These are phyloP conservation scores for Aspergillus fumigatiaffinis DNA, from an alignment of 2,329 filamentous ascomycete genomes.

Conservation along the genomic window DNA sequence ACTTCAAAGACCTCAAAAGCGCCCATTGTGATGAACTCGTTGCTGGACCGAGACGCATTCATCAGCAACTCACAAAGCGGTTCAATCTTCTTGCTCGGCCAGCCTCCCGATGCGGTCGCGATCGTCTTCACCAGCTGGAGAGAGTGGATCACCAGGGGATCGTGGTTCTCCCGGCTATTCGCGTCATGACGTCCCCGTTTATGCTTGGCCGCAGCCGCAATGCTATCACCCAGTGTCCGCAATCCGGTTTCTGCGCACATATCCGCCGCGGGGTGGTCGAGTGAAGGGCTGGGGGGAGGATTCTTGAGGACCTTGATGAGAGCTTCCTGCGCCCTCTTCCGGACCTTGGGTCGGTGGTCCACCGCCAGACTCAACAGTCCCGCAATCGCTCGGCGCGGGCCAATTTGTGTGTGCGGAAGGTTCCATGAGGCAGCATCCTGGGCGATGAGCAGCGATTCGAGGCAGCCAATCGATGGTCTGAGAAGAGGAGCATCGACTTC, in stretches of 20 bases:
- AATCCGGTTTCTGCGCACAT: conserved; percentile 93
- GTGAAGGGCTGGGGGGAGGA: conserved; percentile 82
- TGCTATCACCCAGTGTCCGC: conserved; percentile 67
- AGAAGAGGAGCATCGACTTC: conserved; percentile 85
- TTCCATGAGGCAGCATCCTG: conserved; percentile 89
- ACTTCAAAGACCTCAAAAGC: conserved; percentile 97
- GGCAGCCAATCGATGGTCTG: conserved; percentile 81
- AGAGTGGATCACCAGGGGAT: conserved; percentile 84
- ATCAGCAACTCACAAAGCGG: conserved; percentile 83
- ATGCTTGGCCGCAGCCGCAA: conserved; percentile 63
- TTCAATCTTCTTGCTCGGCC: conserved; percentile 96
- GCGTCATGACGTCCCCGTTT: conserved; percentile 54
- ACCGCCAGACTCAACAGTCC: conserved; percentile 80
- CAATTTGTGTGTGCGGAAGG: conserved; percentile 74
- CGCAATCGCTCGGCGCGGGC: conserved; percentile 80
- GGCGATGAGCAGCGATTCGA: conserved; percentile 85
- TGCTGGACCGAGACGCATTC: conserved; percentile 81
- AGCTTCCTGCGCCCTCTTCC: conserved; percentile 89
- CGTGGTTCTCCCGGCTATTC: conserved; percentile 55
- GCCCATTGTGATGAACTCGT: conserved; percentile 93
- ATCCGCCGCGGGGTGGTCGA: conserved; percentile 92
- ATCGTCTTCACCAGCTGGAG: conserved; percentile 89
- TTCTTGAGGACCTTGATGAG: conserved; percentile 76
- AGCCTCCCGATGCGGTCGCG: conserved; percentile 80
- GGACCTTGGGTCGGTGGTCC: conserved; percentile 86